phyloP scores from a whole-genome alignment of 805 yeast species.

The Priceomyces carsonii region DNA sequence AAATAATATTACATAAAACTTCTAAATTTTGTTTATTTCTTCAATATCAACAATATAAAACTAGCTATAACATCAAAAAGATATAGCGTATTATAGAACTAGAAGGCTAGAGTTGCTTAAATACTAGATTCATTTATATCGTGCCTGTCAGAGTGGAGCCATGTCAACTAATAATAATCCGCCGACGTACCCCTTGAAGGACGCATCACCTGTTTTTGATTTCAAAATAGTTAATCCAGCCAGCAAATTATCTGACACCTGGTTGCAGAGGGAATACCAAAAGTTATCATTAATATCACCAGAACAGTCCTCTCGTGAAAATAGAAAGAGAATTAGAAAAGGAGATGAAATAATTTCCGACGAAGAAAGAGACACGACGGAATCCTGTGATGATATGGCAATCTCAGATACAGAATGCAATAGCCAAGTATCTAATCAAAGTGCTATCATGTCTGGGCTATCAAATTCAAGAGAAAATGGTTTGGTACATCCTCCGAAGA shows the following conservation, averaged over 20 bases:
- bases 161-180: constrained; percentile 20
- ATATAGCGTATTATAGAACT: no score
- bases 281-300: constrained; percentile 20
- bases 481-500: constrained; percentile 36
- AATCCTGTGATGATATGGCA: constrained; percentile 34
- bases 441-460: constrained; percentile 12
- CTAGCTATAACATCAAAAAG: no score
- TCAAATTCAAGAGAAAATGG: constrained; percentile 16
- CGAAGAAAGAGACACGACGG: constrained; percentile 16
- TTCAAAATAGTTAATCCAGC: constrained; percentile 29
- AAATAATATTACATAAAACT: no score
- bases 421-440: constrained; percentile 18
- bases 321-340: constrained; percentile 24
- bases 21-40: not conserved
- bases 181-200: constrained; percentile 34
- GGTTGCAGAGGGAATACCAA: constrained; percentile 31
- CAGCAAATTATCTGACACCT: constrained; percentile 31
- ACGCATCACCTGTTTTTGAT: constrained; percentile 29
- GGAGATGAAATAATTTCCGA: constrained; percentile 15
- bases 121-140: no score
- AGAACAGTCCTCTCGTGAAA: constrained; percentile 20
- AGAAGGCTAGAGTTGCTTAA: no score
- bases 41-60: not conserved
- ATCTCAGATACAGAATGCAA: constrained; percentile 34
- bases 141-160: no score